A percentile compares a stretch with the other conserved stretches of the same genome.
phyloP scores from a whole-genome alignment of 2,329 filamentous ascomycete species.

The Pseudogymnoascus sp. region DNA sequence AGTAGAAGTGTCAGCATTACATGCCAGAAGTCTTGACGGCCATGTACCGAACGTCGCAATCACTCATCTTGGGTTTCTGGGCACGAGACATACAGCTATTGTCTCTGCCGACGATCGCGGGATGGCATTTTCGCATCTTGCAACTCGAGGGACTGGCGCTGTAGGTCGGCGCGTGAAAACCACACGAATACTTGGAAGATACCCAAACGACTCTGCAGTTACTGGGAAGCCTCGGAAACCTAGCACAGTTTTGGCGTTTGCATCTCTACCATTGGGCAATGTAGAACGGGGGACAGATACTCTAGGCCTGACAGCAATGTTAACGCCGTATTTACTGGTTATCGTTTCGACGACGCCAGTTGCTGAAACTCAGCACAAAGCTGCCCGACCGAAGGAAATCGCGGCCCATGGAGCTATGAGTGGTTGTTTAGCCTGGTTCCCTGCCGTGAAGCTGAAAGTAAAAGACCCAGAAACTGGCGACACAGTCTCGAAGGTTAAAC shows the following conservation, averaged over 20 bases:
- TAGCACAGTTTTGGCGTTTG: constrained; percentile 89
- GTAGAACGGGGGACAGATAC: constrained; percentile 80
- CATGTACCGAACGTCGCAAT: constrained; percentile 73
- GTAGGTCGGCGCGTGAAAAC: constrained; percentile 82
- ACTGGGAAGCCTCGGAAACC: constrained; percentile 69
- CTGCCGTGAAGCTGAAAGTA: constrained; percentile 83
- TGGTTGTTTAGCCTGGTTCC: constrained; percentile 94
- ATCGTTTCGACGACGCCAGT: constrained; percentile 96
- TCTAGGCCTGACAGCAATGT: constrained; percentile 86
- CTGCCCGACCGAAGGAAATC: constrained; percentile 82
- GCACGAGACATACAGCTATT: constrained; percentile 85
- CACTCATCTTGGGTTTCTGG: constrained; percentile 88
- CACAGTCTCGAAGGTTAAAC: constrained; percentile 70
- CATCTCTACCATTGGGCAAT: constrained; percentile 86
- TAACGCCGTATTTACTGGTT: constrained; percentile 91
- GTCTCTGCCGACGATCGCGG: constrained; percentile 91
- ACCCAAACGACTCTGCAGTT: constrained; percentile 61
- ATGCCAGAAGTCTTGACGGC: constrained; percentile 66
- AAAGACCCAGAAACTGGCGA: constrained; percentile 60
- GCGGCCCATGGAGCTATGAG: constrained; percentile 85
- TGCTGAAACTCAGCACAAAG: constrained; percentile 94
- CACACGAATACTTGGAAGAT: constrained; percentile 82
- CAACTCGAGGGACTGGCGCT: constrained; percentile 80
- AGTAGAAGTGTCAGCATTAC: constrained; percentile 56
- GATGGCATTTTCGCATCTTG: constrained; percentile 97